Conservation (phyloP, 1,139 yeast species). For the Yamadazyma jaroonii region DNA sequence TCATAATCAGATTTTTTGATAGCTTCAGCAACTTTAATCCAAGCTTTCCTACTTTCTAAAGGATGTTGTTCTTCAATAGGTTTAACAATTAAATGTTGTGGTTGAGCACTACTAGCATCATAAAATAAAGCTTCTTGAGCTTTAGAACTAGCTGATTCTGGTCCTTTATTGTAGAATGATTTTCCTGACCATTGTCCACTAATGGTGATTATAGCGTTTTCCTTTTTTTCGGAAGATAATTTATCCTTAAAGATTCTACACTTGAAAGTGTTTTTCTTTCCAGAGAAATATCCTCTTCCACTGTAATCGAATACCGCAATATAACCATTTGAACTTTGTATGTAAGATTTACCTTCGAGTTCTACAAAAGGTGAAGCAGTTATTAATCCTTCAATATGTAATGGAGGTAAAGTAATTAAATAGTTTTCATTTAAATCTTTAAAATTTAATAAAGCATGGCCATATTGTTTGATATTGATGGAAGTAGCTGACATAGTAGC, state of each 20-base stretch:
- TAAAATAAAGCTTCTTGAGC: constrained; percentile 56
- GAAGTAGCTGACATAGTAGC: constrained; percentile 77
- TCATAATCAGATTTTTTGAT: constrained; percentile 72
- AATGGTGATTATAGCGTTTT: constrained; percentile 71
- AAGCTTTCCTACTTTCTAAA: constrained; percentile 80
- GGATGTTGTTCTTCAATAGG: constrained; percentile 73
- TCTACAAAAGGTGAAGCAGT: constrained; percentile 90
- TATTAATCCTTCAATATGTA: constrained; percentile 90
- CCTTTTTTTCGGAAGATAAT: constrained; percentile 48
- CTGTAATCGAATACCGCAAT: constrained; percentile 72
- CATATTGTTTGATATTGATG: constrained; percentile 83
- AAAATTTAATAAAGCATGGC: constrained; percentile 77
- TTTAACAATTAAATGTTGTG: constrained; percentile 66
- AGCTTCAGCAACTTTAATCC: constrained; percentile 89
- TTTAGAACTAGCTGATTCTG: constrained; percentile 27
- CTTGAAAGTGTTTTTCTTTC: constrained; percentile 89
- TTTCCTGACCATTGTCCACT: constrained; percentile 91
- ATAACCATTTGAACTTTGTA: constrained; percentile 80
- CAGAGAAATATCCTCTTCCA: constrained; percentile 95
- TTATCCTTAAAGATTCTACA: constrained; percentile 68
- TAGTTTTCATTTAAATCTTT: constrained; percentile 64
- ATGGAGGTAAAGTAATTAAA: constrained; percentile 87
- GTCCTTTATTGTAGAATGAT: constrained; percentile 51
- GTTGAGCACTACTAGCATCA: constrained; percentile 55
- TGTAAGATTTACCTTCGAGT: constrained; percentile 79